phyloP scores from a whole-genome alignment of 1,139 yeast species.

The Debaryomyces nepalensis region DNA sequence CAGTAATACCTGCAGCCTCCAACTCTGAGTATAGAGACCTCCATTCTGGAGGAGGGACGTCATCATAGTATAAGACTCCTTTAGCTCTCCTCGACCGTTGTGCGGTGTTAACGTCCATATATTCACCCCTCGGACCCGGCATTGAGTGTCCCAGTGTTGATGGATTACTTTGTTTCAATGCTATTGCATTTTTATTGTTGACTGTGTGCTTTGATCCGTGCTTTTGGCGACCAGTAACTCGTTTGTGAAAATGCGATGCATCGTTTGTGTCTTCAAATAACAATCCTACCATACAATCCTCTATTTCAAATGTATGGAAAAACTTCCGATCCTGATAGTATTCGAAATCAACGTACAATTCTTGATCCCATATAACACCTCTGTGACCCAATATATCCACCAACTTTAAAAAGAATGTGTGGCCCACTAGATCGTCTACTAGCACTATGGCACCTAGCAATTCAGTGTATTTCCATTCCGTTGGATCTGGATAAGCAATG shows the following conservation, averaged over 20 bases:
- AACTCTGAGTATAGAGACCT: constrained; percentile 72
- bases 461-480: constrained; percentile 87
- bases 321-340: constrained; percentile 93
- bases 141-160: constrained; percentile 36
- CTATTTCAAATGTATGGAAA: constrained; percentile 93
- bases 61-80: constrained; percentile 74
- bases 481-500: constrained; percentile 85
- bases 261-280: constrained; percentile 88
- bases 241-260: constrained; percentile 81
- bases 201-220: constrained; percentile 86
- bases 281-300: constrained; percentile 87
- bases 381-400: constrained; percentile 82
- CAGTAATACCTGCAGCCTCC: constrained; percentile 79
- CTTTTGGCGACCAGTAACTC: constrained; percentile 75
- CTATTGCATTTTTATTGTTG: constrained; percentile 85
- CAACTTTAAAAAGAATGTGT: constrained; percentile 85
- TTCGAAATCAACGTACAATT: constrained; percentile 81
- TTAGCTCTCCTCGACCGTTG: constrained; percentile 61
- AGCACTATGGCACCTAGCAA: constrained; percentile 83
- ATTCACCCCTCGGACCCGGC: constrained; percentile 80
- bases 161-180: constrained; percentile 53
- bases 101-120: constrained; percentile 50
- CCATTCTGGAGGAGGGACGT: constrained; percentile 87
- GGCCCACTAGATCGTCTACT: constrained; percentile 93
- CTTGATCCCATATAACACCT: constrained; percentile 98